Evolutionary conservation across 805 yeast genomes (phyloP).

Genomic region (Saccharomycopsis synnaedendra): DNA sequence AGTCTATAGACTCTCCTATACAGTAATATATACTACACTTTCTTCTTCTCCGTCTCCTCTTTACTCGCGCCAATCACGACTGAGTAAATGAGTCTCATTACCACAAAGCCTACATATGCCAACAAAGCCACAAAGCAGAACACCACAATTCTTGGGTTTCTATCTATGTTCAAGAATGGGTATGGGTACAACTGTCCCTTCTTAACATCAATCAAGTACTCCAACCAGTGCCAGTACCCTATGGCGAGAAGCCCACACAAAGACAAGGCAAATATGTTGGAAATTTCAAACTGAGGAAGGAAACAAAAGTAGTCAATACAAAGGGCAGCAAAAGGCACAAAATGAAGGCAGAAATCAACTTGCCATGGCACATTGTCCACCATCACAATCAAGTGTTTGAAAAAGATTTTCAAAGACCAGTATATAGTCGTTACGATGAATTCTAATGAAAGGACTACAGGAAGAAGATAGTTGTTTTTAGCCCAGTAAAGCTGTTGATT

Average conservation of each 20-base stretch:
- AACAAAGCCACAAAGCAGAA: slow-evolving; percentile 6
- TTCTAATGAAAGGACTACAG: slow-evolving; percentile 48
- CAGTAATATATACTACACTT: no score
- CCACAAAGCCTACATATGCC: slow-evolving; percentile 10
- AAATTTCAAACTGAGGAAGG: slow-evolving; percentile 5
- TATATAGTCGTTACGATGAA: slow-evolving; percentile 51
- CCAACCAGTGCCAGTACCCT: slow-evolving; percentile 16
- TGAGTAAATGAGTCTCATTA: slow-evolving; percentile 1
- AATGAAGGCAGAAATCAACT: slow-evolving; percentile 13
- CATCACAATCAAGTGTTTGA: slow-evolving; percentile 33
- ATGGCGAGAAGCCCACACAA: slow-evolving; percentile 3
- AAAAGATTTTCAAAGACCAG: slow-evolving; percentile 56
- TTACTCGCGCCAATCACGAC: no score
- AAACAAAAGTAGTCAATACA: slow-evolving; percentile 7
- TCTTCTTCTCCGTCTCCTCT: no score
- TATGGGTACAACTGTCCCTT: slow-evolving; percentile 15
- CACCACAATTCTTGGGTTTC: slow-evolving; percentile 5
- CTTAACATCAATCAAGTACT: slow-evolving; percentile 6
- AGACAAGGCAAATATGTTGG: slow-evolving; percentile 3
- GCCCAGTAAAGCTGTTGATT: slow-evolving; percentile 19
- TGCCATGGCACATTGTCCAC: slow-evolving; percentile 6
- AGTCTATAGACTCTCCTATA: no score
- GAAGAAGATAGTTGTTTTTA: slow-evolving; percentile 33
- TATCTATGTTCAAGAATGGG: slow-evolving; percentile 15
- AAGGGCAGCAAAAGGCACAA: slow-evolving; percentile 9